These are phyloP conservation scores for Cercospora sojina DNA, from an alignment of 2,329 filamentous ascomycete species.

Conservation along the genomic window DNA sequence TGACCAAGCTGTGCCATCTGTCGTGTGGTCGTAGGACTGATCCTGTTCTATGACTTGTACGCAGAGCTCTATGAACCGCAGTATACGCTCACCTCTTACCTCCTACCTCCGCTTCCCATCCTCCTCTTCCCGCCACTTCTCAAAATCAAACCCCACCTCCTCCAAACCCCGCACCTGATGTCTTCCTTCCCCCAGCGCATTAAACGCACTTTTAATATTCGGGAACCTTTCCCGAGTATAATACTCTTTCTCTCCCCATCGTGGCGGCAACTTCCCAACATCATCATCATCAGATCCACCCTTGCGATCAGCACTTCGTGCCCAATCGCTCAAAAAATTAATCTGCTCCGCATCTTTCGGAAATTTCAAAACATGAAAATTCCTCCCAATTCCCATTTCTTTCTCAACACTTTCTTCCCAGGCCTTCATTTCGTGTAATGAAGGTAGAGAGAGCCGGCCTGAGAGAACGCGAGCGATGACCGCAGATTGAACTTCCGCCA, in stretches of 20 bases:
- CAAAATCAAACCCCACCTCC: conserved; percentile 62
- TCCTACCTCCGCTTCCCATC: not conserved
- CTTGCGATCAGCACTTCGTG: conserved; percentile 45
- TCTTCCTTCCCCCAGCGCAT: conserved; percentile 59
- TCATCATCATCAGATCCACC: not conserved
- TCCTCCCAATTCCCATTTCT: conserved; percentile 46
- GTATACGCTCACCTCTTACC: too few species aligned
- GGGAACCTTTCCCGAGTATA: conserved; percentile 71
- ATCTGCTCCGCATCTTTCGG: conserved; percentile 68
- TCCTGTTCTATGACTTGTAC: not conserved
- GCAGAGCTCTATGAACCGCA: not conserved
- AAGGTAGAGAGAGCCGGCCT: conserved; percentile 65
- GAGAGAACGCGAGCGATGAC: conserved; percentile 76
- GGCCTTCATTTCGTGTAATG: conserved; percentile 60
- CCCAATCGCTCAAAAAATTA: conserved; percentile 66
- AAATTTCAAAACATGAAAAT: conserved; percentile 57
- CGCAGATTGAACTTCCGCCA: conserved; percentile 76
- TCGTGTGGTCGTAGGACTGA: not conserved
- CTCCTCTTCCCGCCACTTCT: conserved; percentile 34
- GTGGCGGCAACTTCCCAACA: conserved; percentile 64
- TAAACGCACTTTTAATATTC: conserved; percentile 70
- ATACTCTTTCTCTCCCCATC: conserved; percentile 68
- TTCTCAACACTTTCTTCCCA: conserved; percentile 59
- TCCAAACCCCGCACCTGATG: conserved; percentile 61
- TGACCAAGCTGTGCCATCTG: not conserved